Conservation (phyloP, 208 protist species). For the Leishmania turanica region DNA sequence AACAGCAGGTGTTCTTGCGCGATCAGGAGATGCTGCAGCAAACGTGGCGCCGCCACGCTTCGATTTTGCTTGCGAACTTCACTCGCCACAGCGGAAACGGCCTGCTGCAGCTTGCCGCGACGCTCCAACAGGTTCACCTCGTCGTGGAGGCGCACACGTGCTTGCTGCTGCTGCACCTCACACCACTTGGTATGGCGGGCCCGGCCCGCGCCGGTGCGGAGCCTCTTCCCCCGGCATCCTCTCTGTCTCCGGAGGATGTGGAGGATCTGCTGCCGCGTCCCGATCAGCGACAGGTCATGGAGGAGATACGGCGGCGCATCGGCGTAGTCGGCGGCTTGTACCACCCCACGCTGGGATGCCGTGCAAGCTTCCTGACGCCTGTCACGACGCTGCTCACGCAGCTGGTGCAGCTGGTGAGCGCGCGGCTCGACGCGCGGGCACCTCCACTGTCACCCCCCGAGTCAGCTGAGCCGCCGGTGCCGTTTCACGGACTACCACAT, state of each 20-base stretch:
- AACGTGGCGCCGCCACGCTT: conserved; percentile 61
- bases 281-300: conserved; percentile 47
- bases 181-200: conserved; percentile 31
- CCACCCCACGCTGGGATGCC: conserved; percentile 46
- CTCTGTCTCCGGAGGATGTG: conserved; percentile 14
- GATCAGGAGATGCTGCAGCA: conserved; percentile 24
- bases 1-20: conserved; percentile 5
- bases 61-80: conserved; percentile 69
- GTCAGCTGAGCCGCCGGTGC: conserved; percentile 13
- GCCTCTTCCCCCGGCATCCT: conserved; percentile 16
- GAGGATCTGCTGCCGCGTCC: conserved; percentile 36
- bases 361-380: conserved; percentile 66
- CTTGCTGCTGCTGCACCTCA: conserved; percentile 64
- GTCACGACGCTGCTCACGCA: conserved; percentile 66
- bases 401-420: conserved; percentile 51
- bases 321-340: conserved; percentile 66
- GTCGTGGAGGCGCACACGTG: conserved; percentile 73
- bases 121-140: conserved; percentile 42
- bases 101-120: conserved; percentile 51
- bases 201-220: conserved; percentile 26
- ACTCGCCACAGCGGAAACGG: conserved; percentile 57
- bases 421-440: conserved; percentile 35
- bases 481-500: conserved; percentile 52
- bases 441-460: conserved; percentile 16
- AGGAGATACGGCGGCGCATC: conserved; percentile 56